A percentile compares a stretch with the other conserved stretches of the same genome.
Conservation (phyloP, 1,284 basidiomycete species). For the Moniliophthora roreri region DNA sequence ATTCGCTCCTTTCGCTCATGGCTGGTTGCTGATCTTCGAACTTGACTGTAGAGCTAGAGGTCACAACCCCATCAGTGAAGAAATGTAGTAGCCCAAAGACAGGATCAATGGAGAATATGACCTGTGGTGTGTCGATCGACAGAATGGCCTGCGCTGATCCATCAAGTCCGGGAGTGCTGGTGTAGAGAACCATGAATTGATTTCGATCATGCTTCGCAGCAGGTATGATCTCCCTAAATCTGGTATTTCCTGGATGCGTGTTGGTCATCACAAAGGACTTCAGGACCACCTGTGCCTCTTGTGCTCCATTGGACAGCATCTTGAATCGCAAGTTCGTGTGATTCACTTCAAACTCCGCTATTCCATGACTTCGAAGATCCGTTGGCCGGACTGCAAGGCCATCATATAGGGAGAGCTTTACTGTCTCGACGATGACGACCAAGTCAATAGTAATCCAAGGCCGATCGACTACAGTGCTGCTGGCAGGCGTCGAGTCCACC, state of each 20-base stretch:
- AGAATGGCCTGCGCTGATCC: constrained; percentile 74
- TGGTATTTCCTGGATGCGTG: constrained; percentile 79
- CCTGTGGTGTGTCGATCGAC: constrained; percentile 90
- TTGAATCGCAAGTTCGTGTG: constrained; percentile 83
- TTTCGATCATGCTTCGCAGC: constrained; percentile 88
- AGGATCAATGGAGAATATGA: constrained; percentile 94
- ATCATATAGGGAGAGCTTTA: constrained; percentile 94
- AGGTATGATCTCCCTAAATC: constrained; percentile 95
- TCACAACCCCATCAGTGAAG: constrained; percentile 68
- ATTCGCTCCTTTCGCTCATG: constrained; percentile 1
- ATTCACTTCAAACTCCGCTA: constrained; percentile 85
- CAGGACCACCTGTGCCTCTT: constrained; percentile 86
- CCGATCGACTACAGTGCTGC: not conserved
- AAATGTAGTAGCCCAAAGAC: constrained; percentile 89
- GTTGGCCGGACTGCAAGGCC: constrained; percentile 57
- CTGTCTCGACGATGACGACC: constrained; percentile 69
- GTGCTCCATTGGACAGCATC: constrained; percentile 79
- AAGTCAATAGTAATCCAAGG: constrained; percentile 75
- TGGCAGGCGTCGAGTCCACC: not conserved
- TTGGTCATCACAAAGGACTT: constrained; percentile 93
- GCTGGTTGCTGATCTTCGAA: constrained; percentile 5
- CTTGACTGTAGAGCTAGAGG: constrained; percentile 23
- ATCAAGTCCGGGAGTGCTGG: constrained; percentile 63
- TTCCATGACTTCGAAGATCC: constrained; percentile 76
- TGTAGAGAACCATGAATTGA: constrained; percentile 94